A percentile compares a stretch with the other conserved stretches of the same genome.
phyloP scores from a whole-genome alignment of 1,284 basidiomycete species.

The Pseudozyma pruni region DNA sequence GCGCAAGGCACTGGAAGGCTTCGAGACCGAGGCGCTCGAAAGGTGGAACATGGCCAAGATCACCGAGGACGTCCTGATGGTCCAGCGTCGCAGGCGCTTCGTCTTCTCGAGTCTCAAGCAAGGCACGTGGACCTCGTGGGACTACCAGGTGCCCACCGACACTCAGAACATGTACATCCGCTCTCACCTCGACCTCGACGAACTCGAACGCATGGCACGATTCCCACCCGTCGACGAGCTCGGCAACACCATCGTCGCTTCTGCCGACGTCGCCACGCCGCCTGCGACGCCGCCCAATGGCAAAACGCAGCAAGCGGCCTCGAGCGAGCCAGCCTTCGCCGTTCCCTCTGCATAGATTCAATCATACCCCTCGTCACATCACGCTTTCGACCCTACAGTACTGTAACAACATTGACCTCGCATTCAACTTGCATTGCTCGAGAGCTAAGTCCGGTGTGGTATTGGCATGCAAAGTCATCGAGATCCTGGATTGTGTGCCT shows the following conservation, averaged over 20 bases:
- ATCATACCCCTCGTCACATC: no score
- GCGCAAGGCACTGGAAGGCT: slow-evolving; percentile 22
- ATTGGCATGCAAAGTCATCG: no score
- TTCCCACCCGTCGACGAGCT: slow-evolving; percentile 36
- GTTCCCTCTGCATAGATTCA: no score
- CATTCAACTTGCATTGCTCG: not conserved
- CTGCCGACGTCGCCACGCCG: not conserved
- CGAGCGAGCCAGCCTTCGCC: no score
- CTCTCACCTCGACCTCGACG: slow-evolving; percentile 36
- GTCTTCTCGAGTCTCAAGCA: slow-evolving; percentile 39
- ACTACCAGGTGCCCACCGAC: slow-evolving; percentile 35
- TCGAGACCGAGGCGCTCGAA: slow-evolving; percentile 20
- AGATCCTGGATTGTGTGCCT: not conserved
- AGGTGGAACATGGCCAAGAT: slow-evolving; percentile 38
- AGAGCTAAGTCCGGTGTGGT: no score
- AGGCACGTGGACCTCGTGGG: slow-evolving; percentile 42
- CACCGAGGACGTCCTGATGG: slow-evolving; percentile 35
- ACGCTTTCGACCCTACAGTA: not conserved
- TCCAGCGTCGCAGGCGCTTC: slow-evolving; percentile 33
- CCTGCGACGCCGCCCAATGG: not conserved
- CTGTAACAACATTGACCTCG: not conserved
- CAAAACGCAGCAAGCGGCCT: slow-evolving; percentile 2
- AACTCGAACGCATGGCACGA: slow-evolving; percentile 43
- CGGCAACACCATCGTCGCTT: slow-evolving; percentile 13
- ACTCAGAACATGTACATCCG: slow-evolving; percentile 44